These are phyloP conservation scores for Leonotis leonurus DNA, from an alignment of 257 asterid genomes.

Conservation along the genomic window DNA sequence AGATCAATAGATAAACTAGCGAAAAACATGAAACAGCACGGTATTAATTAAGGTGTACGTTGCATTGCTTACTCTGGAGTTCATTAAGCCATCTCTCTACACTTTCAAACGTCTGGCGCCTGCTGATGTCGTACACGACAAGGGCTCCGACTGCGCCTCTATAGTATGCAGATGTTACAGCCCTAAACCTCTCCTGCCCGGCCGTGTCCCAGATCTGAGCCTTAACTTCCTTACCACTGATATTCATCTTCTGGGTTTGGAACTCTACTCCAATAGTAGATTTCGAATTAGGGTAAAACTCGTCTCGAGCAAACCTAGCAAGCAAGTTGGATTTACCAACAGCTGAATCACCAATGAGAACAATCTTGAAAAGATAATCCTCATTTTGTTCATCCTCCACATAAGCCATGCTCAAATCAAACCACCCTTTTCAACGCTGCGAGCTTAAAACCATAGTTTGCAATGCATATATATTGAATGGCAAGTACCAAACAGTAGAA, in stretches of 20 bases:
- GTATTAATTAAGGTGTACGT: not conserved
- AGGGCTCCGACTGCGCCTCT: slow-evolving; percentile 95
- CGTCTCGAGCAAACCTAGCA: slow-evolving; percentile 79
- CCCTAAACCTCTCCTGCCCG: slow-evolving; percentile 90
- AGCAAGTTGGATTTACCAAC: slow-evolving; percentile 90
- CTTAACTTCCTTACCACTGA: slow-evolving; percentile 74
- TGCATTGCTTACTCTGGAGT: slow-evolving; percentile 64
- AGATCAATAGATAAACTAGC: too few relatives aligned
- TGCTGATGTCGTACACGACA: slow-evolving; percentile 72
- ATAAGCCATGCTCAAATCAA: slow-evolving; percentile 55
- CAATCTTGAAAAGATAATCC: slow-evolving; percentile 70
- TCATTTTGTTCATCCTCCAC: slow-evolving; percentile 50
- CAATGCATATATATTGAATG: slow-evolving; percentile 10
- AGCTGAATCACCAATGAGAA: slow-evolving; percentile 74
- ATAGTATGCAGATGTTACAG: slow-evolving; percentile 86
- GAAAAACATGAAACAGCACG: not conserved
- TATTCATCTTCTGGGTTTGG: slow-evolving; percentile 72
- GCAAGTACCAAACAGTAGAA: slow-evolving; percentile 1
- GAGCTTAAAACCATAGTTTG: slow-evolving; percentile 30
- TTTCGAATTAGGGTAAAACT: slow-evolving; percentile 71
- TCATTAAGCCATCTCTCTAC: slow-evolving; percentile 72
- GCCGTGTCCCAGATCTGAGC: slow-evolving; percentile 96
- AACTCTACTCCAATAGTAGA: slow-evolving; percentile 91
- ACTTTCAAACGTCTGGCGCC: slow-evolving; percentile 74
- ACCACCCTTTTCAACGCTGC: slow-evolving; percentile 21